Base-by-base conservation (phyloP, 2,329 filamentous ascomycete species). In the Arachnomyces sp. region DNA sequence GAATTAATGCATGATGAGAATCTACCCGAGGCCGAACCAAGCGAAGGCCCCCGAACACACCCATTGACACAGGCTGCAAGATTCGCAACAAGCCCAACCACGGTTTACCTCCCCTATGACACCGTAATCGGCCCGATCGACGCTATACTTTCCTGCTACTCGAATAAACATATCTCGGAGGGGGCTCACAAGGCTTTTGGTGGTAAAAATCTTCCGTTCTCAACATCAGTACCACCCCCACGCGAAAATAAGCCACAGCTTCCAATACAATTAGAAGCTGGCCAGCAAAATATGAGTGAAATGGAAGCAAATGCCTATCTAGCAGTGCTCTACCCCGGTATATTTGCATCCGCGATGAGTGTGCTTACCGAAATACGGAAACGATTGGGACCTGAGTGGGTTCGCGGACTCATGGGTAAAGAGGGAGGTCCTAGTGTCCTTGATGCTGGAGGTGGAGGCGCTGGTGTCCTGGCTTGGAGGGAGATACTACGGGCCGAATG, bases 401-500 rank as follows among this genome's bases (percentile, higher is more conserved):
- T 81, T 9, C 71, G 75, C 37, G 57, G 62, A 14, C 60, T 81
- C 25, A 64, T 79, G 6, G 58, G 60, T 31, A 75, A 76, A 56
- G 68, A 73, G 43, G 74, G 69, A 3, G 76, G 78, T 0, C 68
- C 76, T 5, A 65, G 68, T 39, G 67, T 82, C 8, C 64, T 82
- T 29, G 78, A 82, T 58, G 77, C 74, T 39, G 76, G 77, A 12
- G 73, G 73, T 34, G 77, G 71, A 38, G 78, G 78, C 44, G 77
- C 76, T 25, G 77, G 73, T 37, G 66, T 81, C 6, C 51, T 81
- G 8, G 78, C 78, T 17, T 80, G 77, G 68, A 67, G 77, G 49
- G 81, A 90, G 49, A 71, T 96, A 7, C 52, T 93, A 11, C 72
- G 79, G 46, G 82, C 89, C 0, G 89, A 96, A 57, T 94, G 84